Evolutionary conservation across 1,139 yeast genomes (phyloP).

Genomic region (Kodamaea suecica): DNA sequence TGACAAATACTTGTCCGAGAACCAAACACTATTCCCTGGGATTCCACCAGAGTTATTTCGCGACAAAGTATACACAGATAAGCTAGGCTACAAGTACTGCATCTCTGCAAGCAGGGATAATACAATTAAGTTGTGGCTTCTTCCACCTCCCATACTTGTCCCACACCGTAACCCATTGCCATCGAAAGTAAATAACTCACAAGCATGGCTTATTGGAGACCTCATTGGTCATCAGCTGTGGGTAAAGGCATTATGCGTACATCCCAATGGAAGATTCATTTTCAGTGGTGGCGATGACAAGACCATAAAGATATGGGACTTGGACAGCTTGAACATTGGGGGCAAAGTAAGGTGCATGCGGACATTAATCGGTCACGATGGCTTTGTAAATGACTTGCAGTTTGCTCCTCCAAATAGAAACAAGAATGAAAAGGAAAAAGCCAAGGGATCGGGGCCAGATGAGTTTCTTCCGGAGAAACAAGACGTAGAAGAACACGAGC

Average conservation of each 20-base stretch:
- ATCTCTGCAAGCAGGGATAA: constrained; percentile 84
- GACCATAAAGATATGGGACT: constrained; percentile 76
- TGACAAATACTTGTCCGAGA: constrained; percentile 44
- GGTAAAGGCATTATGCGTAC: constrained; percentile 70
- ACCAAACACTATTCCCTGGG: constrained; percentile 29
- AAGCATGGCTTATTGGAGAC: constrained; percentile 55
- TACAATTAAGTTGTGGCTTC: constrained; percentile 69
- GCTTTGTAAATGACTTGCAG: constrained; percentile 63
- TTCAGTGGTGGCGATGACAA: constrained; percentile 81
- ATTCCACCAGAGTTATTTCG: constrained; percentile 32
- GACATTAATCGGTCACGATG: constrained; percentile 64
- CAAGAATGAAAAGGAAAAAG: constrained; percentile 8
- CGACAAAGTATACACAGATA: constrained; percentile 27
- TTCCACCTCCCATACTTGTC: constrained; percentile 57
- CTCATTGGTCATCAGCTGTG: constrained; percentile 81
- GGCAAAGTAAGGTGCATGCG: constrained; percentile 47
- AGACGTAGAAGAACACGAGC: constrained; percentile 16
- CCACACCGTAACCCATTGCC: constrained; percentile 61
- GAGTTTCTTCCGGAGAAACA: neutral
- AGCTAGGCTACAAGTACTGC: constrained; percentile 61
- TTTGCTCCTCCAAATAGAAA: constrained; percentile 43
- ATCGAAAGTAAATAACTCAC: constrained; percentile 47
- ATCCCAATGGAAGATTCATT: constrained; percentile 72
- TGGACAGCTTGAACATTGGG: constrained; percentile 42
- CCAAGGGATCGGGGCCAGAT: neutral